These are phyloP conservation scores for Aquanectria penicillioides DNA, from an alignment of 2,329 filamentous ascomycete genomes.

Conservation along the genomic window DNA sequence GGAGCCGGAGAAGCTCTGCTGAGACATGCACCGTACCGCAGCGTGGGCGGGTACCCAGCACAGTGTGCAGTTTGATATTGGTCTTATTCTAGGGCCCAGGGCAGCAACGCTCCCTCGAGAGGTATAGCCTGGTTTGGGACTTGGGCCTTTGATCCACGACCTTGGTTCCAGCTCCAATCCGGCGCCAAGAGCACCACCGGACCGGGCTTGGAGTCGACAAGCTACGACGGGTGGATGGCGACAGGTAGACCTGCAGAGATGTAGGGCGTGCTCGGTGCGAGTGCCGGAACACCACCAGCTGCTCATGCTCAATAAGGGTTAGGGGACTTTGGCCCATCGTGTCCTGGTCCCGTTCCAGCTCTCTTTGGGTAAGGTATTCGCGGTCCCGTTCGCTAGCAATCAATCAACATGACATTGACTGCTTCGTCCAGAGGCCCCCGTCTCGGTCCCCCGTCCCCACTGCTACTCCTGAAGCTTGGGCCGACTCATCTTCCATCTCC, in stretches of 20 bases:
- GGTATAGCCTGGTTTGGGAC: constrained; percentile 5
- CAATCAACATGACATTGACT: constrained; percentile 12
- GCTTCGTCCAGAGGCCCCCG: background rate
- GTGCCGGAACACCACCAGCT: constrained; percentile 19
- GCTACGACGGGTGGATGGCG: constrained; percentile 7
- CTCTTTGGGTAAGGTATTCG: constrained; percentile 14
- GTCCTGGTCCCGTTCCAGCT: background rate
- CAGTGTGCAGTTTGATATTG: constrained; percentile 7
- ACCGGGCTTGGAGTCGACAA: constrained; percentile 14
- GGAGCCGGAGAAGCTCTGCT: constrained; percentile 23
- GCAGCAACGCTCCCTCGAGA: constrained; percentile 7
- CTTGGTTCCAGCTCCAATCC: constrained; percentile 19
- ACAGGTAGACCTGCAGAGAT: constrained; percentile 2
- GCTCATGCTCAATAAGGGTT: constrained; percentile 15
- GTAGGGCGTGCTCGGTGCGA: constrained; percentile 12
- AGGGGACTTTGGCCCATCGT: constrained; percentile 12
- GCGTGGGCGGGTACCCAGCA: constrained; percentile 1
- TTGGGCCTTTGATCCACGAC: constrained; percentile 16
- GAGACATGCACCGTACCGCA: constrained; percentile 9
- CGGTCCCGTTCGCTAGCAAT: background rate
- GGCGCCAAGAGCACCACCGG: constrained; percentile 20
- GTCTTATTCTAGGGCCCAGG: background rate
- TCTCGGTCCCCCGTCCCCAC: constrained; percentile 13
- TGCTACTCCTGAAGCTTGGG: background rate
- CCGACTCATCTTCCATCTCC: background rate